phyloP scores from a whole-genome alignment of 1,284 basidiomycete genomes.

The Pyrrhoderma noxium region DNA sequence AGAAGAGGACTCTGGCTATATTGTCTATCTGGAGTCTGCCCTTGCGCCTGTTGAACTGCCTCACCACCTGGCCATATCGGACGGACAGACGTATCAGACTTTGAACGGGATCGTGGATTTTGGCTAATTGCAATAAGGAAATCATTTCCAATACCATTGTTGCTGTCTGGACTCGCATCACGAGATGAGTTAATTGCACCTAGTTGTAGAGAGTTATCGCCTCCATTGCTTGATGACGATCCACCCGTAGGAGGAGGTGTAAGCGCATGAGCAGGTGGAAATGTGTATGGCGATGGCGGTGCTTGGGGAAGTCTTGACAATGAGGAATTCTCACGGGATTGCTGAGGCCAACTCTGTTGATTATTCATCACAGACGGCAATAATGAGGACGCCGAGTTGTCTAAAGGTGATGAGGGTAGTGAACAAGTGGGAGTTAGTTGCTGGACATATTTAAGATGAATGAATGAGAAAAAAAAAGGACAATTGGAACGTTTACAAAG shows the following conservation, averaged over 20 bases:
- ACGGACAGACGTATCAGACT: conserved; percentile 53
- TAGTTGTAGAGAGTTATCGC: conserved; percentile 1
- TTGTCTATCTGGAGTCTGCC: conserved; percentile 20
- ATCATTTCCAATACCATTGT: conserved; percentile 9
- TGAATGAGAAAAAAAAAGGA: too few relatives aligned
- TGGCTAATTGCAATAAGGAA: conserved; percentile 27
- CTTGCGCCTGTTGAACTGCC: conserved; percentile 26
- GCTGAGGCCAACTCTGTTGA: neutral
- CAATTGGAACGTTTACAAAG: too few relatives aligned
- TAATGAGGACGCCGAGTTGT: conserved; percentile 1
- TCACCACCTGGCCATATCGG: conserved; percentile 44
- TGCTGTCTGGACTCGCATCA: conserved; percentile 3
- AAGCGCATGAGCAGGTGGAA: conserved; percentile 14
- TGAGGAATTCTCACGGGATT: conserved; percentile 2
- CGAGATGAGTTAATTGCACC: conserved; percentile 13
- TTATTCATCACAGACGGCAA: conserved; percentile 3
- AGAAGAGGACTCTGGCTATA: conserved; percentile 22
- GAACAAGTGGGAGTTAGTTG: neutral
- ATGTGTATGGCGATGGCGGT: conserved; percentile 15
- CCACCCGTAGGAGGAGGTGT: conserved; percentile 14
- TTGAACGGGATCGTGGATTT: conserved; percentile 43
- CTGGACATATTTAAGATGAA: too few relatives aligned
- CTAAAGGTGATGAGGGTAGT: neutral
- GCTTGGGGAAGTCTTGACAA: conserved; percentile 12
- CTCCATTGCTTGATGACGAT: neutral